Base-by-base conservation (phyloP, 768 basidiomycete species). In the Naganishia onofrii region DNA sequence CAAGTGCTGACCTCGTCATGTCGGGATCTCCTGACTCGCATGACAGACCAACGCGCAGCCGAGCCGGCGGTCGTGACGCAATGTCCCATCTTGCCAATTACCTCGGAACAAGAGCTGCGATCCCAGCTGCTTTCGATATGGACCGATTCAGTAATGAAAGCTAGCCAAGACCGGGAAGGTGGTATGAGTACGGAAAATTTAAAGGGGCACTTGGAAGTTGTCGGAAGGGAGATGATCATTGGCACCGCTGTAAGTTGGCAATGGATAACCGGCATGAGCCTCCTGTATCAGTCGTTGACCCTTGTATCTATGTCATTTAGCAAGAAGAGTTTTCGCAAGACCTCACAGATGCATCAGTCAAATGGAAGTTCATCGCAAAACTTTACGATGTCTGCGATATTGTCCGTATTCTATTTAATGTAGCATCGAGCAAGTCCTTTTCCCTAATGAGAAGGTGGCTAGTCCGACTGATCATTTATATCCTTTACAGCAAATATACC, bases 361-460 rank as follows among this genome's bases (percentile, higher is more conserved):
- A 46, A 28, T 63, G 60, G 60, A 36, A 26, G 15, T 44, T 63
- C 17, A 29, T 44, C 32, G 60, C 60, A 4, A 63, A 28, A n/a
- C 60, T 63, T 28, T 63, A 63, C 38, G 60, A 63, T 44, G 60
- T 26, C 26, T 63, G 60, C 38, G 60, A 63, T 42, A 44, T 63
- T 15, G 42, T 63, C 38, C 60, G 60, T 44, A 44, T 63, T 26
- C 60, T 63, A 1, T 63, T 63, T 15, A 19, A 12, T 15, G 42
- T 63, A 23, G 60, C 60, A n/a, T 63, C 60, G 5, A 63, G 60
- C 46, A 63, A 63, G 60, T 63, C 60, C 6, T 58, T 46, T 44
- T 26, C 1, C 15, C 2, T 26, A 5, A 28, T n/a, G 6, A n/a
- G 38, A 23, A 4, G 28, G 12, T 26, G 38, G 9, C 26, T 17